Base-by-base conservation (phyloP, 1,284 basidiomycete species). In the Papiliotrema fonsecae region DNA sequence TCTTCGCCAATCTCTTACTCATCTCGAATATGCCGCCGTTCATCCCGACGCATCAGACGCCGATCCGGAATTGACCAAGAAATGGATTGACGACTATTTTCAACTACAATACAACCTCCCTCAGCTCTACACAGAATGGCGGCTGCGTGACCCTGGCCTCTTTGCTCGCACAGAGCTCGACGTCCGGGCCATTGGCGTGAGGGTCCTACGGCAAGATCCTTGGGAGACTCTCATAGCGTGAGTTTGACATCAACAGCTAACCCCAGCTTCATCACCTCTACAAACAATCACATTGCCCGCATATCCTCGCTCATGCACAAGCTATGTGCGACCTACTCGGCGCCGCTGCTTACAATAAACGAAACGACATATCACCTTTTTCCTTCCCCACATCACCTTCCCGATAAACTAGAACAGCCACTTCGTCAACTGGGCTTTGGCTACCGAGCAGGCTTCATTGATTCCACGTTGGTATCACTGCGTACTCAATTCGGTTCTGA, bases 141-240 rank as follows among this genome's bases (percentile, higher is more conserved):
- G 70, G 1, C 60, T 64, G 11, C 76, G 79, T 27, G 96, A 99
- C 65, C 76, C 81, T 10, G 81, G 87, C 10, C 55, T 74, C 41
- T 97, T 98, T 68, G 77, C 79, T 9, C 77, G 75, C 24, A 72
- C 88, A 3, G 73, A 77, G 38, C 77, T 80, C 49, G 73, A 78
- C 26, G 83, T 51, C 14, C 60, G 86, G 19, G 83, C 72, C 2
- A 42, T 63, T 3, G 80, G 80, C 0, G 74, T 80, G 1, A 60
- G 84, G 37, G 86, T 97, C 56, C 74, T 97, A 32, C 78, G 89
- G 56, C 94, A 98, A 69, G 92, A 97, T 66, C 89, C 91, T 47
- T 98, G 91, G 85, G 96, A 97, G 73, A 93, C 87, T 61, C 78
- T 96, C 24, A 75, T 96, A 37, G 89, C 87, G 90, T 93, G 68